Evolutionary conservation across 2,329 filamentous ascomycete species (phyloP), one percentile per base, ranked within the genome.

Genomic region (Ascomycota sp.): DNA sequence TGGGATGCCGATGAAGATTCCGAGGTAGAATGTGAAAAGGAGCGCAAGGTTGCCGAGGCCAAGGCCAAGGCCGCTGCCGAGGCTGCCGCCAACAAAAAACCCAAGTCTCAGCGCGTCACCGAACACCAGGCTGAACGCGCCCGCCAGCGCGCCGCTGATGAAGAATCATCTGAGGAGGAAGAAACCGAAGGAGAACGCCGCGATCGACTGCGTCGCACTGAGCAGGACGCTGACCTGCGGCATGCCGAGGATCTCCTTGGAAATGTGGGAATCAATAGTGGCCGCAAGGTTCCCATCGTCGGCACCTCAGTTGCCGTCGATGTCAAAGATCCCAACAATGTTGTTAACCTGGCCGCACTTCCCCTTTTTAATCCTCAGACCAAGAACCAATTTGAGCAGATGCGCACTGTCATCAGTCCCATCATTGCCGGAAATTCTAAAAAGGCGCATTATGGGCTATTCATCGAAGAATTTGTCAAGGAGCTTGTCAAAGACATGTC

Each of bases 1-100:
- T 98, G 89, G 89, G 85, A 95, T 46, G 86, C 81, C 34, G 85
- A 80, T 42, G 89, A 95, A 48, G 89, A 98, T 59, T 93, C 83
- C 36, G 89, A 98, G 46, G 86, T 75, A 43, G 89, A 98, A 62
- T 79, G 83, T 45, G 85, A 94, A 56, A 98, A 95, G 64, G 80
- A 70, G 20, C 79, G 78, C 56, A 89, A 86, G 59, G 82, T 75
- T 30, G 75, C 67, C 5, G 85, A 81, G 47, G 77, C 71, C 31
- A 91, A 92, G 56, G 81, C 78, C 34, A 91, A 91, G 56, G 83
- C 81, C 20, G 82, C 85, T 0, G 85, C 79, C 27, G 80, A 82
- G 45, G 82, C 82, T 7, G 81, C 79, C 26, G 82, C 82, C 31
- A 81, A 75, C 46, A 91, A 94, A 63, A 95, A 95, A 63, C 69